Evolutionary conservation across 257 asterid genomes (phyloP).

Genomic region (Solanum dulcamara): DNA sequence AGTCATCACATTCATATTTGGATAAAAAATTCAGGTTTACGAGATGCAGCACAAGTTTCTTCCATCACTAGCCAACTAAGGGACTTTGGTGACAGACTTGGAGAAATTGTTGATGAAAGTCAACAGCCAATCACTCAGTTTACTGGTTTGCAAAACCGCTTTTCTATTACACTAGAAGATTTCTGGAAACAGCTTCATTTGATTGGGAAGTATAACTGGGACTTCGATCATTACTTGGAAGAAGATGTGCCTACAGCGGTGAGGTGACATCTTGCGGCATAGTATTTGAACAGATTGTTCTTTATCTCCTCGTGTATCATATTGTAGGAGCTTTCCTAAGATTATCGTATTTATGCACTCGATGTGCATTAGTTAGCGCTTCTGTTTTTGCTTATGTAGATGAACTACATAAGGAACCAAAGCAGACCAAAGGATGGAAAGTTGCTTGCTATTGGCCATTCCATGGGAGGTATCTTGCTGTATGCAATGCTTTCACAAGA

Average conservation of each 20-base stretch:
- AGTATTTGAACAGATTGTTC: conserved; percentile 10
- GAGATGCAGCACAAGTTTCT: conserved; percentile 57
- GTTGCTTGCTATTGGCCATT: conserved; percentile 86
- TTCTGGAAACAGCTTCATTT: conserved; percentile 87
- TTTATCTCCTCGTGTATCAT: neutral
- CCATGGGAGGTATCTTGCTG: conserved; percentile 95
- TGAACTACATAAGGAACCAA: conserved; percentile 69
- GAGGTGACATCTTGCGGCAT: conserved; percentile 63
- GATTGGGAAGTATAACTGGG: conserved; percentile 93
- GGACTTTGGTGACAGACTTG: conserved; percentile 61
- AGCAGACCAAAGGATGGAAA: conserved; percentile 73
- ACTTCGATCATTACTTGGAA: conserved; percentile 92
- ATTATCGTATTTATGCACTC: neutral
- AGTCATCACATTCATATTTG: conserved; percentile 16
- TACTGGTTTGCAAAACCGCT: conserved; percentile 65
- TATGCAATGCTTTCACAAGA: conserved; percentile 81
- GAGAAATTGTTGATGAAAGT: conserved; percentile 67
- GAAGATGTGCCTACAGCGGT: conserved; percentile 98
- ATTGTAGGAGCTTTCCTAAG: neutral
- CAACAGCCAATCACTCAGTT: conserved; percentile 83
- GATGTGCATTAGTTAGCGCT: neutral
- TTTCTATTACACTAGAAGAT: conserved; percentile 56
- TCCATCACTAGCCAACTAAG: conserved; percentile 54
- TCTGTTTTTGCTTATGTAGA: conserved; percentile 25
- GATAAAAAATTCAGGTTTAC: conserved; percentile 36